phyloP scores from a whole-genome alignment of 129 eudicot species.

The Flaveria brownii region DNA sequence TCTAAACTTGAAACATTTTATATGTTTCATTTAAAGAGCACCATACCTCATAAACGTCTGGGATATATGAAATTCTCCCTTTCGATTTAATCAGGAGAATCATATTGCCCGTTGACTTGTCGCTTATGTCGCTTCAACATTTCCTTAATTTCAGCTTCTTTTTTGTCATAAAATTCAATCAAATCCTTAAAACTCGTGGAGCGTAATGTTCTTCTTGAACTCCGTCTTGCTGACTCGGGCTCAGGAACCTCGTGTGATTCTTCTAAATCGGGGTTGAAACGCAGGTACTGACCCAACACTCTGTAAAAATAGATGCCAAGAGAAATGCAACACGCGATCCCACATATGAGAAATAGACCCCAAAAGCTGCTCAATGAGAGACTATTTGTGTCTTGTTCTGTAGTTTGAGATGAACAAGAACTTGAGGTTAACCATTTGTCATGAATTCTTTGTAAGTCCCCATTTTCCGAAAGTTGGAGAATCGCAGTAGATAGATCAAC shows the following conservation, averaged over 20 bases:
- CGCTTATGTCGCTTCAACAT: slow-evolving; percentile 43
- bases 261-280: slow-evolving; percentile 47
- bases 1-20: background rate
- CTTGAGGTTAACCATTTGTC: slow-evolving; percentile 54
- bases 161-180: slow-evolving; percentile 61
- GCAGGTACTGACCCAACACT: slow-evolving; percentile 59
- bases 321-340: slow-evolving; percentile 53
- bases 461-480: slow-evolving; percentile 64
- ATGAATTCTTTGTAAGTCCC: slow-evolving; percentile 59
- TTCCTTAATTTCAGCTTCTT: slow-evolving; percentile 68
- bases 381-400: slow-evolving; percentile 40
- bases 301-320: slow-evolving; percentile 50
- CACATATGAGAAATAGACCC: slow-evolving; percentile 85
- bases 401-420: slow-evolving; percentile 38
- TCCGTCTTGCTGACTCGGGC: slow-evolving; percentile 44
- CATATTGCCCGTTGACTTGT: slow-evolving; percentile 40
- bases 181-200: slow-evolving; percentile 57
- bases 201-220: slow-evolving; percentile 31
- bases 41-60: background rate
- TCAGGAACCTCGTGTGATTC: slow-evolving; percentile 44
- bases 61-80: slow-evolving; percentile 3
- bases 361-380: slow-evolving; percentile 83
- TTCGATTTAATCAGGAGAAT: slow-evolving; percentile 35
- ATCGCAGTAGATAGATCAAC: slow-evolving; percentile 64
- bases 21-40: background rate